Evolutionary conservation across 2,329 filamentous ascomycete genomes (phyloP), one percentile per base, ranked within the genome.

Genomic region (Aspergillus nomiae): DNA sequence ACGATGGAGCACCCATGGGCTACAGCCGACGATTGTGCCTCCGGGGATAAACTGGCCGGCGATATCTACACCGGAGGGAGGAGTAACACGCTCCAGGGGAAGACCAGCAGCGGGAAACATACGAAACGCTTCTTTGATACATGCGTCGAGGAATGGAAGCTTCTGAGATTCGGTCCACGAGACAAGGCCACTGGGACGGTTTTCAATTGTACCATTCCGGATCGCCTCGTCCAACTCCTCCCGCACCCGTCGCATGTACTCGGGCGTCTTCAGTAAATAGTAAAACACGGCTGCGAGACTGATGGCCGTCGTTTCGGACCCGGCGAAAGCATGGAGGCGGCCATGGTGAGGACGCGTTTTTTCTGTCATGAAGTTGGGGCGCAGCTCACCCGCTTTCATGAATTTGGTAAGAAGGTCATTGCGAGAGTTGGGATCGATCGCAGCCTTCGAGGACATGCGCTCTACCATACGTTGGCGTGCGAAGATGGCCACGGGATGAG

Each of bases 291-390:
- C 84, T 7, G 86, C 86, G 0, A 94, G 82, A 8, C 86, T 87
- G 71, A 94, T 94, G 45, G 90, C 91, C 0, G 91, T 94, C 0
- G 91, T 94, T 76, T 95, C 92, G 2, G 87, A 90, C 4, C 91
- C 91, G 0, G 92, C 92, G 90, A 86, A 71, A 12, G 69, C 69
- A 74, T 73, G 26, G 73, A 71, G 3, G 69, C 67, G 16, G 71
- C 68, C 71, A 73, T 74, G 10, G 71, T 72, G 14, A 73, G 68
- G 26, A 76, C 65, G 2, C 70, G 65, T 38, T 65, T 67, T 67
- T 36, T 74, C 66, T 1, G 67, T 72, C 67, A 76, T 71, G 43
- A 73, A 72, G 3, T 74, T 71, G 1, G 69, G 70, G 9, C 69
- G 67, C 4, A 62, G 59, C 43, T 71, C 64, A 34, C 67, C 63